Evolutionary conservation across 225 moss, liverwort and hornwort species (phyloP).

Genomic region (Bryum argenteum): DNA sequence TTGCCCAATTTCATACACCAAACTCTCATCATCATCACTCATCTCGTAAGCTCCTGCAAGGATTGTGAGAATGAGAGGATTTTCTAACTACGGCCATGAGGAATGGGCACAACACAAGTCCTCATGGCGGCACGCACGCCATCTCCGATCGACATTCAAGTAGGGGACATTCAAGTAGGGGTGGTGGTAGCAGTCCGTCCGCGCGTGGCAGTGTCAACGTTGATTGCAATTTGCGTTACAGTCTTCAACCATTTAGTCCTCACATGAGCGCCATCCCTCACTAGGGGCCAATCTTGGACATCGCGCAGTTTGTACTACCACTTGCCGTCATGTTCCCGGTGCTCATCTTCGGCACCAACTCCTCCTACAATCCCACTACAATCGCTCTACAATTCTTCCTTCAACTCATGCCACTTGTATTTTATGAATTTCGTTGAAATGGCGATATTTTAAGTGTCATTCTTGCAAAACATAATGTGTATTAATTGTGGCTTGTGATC

Average conservation of each 20-base stretch:
- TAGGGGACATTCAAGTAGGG: slow-evolving; percentile 48
- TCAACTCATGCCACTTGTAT: too few species aligned
- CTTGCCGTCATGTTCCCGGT: slow-evolving; percentile 60
- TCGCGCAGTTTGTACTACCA: slow-evolving; percentile 48
- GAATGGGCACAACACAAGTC: slow-evolving; percentile 65
- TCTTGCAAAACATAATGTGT: too few species aligned
- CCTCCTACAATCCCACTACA: slow-evolving; percentile 62
- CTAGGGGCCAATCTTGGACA: slow-evolving; percentile 38
- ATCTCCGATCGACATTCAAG: slow-evolving; percentile 45
- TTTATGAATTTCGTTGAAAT: too few species aligned
- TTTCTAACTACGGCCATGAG: slow-evolving; percentile 42
- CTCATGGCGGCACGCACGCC: slow-evolving; percentile 48
- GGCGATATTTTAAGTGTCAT: too few species aligned
- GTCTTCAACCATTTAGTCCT: slow-evolving; percentile 47
- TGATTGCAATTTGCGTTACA: slow-evolving; percentile 45
- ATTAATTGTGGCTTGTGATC: too few species aligned
- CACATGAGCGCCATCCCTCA: slow-evolving; percentile 25
- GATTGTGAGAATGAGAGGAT: slow-evolving; percentile 28
- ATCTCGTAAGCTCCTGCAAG: neutral
- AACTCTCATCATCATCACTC: too few species aligned
- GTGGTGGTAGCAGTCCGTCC: slow-evolving; percentile 51
- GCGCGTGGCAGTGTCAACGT: slow-evolving; percentile 45
- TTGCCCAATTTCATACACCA: too few species aligned
- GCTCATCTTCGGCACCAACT: slow-evolving; percentile 65
- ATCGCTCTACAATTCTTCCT: too few species aligned